phyloP scores from a whole-genome alignment of 148 eudicot species.

The Chenopodium formosanum region DNA sequence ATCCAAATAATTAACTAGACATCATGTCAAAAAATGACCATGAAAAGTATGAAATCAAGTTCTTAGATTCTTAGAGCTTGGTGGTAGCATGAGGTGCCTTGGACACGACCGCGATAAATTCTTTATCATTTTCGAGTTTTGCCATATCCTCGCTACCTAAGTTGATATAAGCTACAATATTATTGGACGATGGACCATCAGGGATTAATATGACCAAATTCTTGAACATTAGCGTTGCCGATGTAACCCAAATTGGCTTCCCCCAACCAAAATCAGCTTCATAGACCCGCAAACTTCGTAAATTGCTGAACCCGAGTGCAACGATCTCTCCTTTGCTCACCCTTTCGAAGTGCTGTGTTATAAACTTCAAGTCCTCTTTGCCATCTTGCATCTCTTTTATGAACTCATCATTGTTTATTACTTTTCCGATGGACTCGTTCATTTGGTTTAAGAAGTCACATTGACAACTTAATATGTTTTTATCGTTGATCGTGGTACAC shows the following conservation, averaged over 20 bases:
- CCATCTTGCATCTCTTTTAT: neutral
- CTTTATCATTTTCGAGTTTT: neutral
- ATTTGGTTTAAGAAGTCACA: neutral
- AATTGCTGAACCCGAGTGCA: neutral
- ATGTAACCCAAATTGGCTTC: conserved; percentile 30
- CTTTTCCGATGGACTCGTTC: neutral
- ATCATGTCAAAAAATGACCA: too few relatives aligned
- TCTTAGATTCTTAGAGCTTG: neutral
- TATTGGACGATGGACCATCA: neutral
- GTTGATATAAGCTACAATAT: neutral
- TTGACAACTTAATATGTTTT: too few relatives aligned
- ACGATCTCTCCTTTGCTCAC: neutral
- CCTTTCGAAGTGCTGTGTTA: neutral
- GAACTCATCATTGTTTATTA: neutral
- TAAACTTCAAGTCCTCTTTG: neutral
- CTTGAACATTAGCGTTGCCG: conserved; percentile 17
- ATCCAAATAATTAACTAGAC: too few relatives aligned
- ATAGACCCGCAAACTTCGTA: conserved; percentile 21
- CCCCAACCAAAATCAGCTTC: conserved; percentile 40
- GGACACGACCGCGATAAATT: neutral
- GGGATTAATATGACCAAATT: conserved; percentile 15
- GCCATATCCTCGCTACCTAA: neutral
- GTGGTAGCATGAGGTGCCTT: neutral
- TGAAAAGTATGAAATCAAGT: too few relatives aligned
- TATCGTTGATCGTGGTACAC: neutral